Evolutionary conservation across 208 protist genomes (phyloP).

Genomic region (Leptomonas pyrrhocoris): DNA sequence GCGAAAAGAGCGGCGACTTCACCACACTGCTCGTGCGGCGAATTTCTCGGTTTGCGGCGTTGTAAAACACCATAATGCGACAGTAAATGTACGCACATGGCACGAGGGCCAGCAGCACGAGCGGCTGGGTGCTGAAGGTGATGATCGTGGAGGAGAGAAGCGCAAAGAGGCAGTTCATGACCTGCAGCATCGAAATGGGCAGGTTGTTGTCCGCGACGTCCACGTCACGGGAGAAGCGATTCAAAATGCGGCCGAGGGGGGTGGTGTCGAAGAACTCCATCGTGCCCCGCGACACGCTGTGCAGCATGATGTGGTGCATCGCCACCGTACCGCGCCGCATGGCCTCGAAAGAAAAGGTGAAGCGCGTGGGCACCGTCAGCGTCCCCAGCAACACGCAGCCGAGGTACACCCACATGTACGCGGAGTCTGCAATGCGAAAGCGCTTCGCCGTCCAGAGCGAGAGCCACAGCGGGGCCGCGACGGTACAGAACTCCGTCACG

Average conservation of each 20-base stretch:
- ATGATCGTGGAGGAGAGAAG: conserved; percentile 53
- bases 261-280: conserved; percentile 96
- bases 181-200: conserved; percentile 48
- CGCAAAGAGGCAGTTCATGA: conserved; percentile 44
- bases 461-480: conserved; percentile 62
- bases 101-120: conserved; percentile 50
- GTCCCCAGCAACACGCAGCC: conserved; percentile 35
- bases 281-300: conserved; percentile 51
- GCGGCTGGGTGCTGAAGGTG: conserved; percentile 40
- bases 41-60: conserved; percentile 67
- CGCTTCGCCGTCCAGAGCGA: conserved; percentile 57
- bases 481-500: conserved; percentile 49
- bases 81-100: conserved; percentile 70
- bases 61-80: conserved; percentile 62
- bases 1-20: conserved; percentile 84
- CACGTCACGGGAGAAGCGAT: conserved; percentile 95
- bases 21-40: conserved; percentile 76
- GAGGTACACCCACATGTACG: conserved; percentile 55
- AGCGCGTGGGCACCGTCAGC: conserved; percentile 37
- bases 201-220: conserved; percentile 75
- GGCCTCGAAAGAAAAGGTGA: conserved; percentile 28
- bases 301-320: conserved; percentile 57
- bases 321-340: conserved; percentile 31
- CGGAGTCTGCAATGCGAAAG: conserved; percentile 18
- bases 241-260: conserved; percentile 93